Conservation (phyloP, 441 rosid genomes). For the Breynia disticha region DNA sequence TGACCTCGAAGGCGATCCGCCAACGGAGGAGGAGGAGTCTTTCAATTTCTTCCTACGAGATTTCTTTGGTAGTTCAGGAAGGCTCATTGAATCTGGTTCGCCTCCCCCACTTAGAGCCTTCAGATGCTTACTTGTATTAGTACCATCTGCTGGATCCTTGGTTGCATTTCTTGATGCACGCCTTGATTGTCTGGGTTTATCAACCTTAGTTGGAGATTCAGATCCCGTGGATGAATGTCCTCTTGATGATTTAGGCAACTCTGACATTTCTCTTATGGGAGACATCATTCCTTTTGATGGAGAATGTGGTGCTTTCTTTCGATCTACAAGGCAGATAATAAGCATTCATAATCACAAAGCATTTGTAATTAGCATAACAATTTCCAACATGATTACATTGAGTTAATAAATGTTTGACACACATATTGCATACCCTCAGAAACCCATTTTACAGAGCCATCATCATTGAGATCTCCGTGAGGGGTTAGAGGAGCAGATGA, state of each 20-base stretch:
- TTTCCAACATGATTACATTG: no score
- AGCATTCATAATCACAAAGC: neutral
- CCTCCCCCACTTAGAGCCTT: conserved; percentile 19
- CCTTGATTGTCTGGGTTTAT: conserved; percentile 31
- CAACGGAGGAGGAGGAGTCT: conserved; percentile 16
- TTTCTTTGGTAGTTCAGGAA: conserved; percentile 36
- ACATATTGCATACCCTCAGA: conserved; percentile 31
- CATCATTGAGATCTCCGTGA: conserved; percentile 23
- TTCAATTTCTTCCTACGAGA: conserved; percentile 47
- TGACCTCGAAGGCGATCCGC: conserved; percentile 22
- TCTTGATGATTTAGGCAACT: conserved; percentile 43
- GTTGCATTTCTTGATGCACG: conserved; percentile 34
- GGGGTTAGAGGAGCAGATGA: conserved; percentile 21
- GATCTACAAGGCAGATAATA: neutral
- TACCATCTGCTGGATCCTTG: conserved; percentile 19
- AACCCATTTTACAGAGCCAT: conserved; percentile 20
- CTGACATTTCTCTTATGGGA: conserved; percentile 24
- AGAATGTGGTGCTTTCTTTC: neutral
- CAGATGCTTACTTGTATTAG: conserved; percentile 5
- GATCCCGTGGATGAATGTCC: conserved; percentile 24
- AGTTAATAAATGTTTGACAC: no score
- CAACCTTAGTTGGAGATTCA: conserved; percentile 33
- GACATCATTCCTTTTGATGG: conserved; percentile 8
- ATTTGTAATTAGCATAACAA: no score
- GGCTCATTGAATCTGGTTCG: conserved; percentile 17